Conservation (phyloP, 495 filamentous ascomycete species). For the Daldinia decipiens region DNA sequence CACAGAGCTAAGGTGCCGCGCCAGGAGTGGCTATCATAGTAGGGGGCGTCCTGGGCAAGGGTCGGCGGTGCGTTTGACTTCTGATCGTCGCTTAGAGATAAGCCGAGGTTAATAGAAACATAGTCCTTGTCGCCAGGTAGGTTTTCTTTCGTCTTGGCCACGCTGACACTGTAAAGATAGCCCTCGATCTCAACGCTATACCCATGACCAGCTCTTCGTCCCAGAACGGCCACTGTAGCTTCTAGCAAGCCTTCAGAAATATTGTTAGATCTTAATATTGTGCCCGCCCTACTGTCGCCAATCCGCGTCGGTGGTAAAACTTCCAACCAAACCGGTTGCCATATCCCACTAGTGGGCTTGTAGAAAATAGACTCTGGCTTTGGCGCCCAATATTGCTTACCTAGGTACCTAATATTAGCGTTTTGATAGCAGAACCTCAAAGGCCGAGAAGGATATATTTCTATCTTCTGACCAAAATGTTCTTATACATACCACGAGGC, state of each 20-base stretch:
- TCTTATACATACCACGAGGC: constrained; percentile 46
- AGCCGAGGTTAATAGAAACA: constrained; percentile 56
- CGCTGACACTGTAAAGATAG: constrained; percentile 39
- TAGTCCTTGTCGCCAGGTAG: constrained; percentile 52
- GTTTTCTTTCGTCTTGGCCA: constrained; percentile 50
- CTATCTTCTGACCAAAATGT: background rate
- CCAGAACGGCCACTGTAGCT: constrained; percentile 42
- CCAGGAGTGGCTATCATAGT: constrained; percentile 41
- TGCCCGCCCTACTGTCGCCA: constrained; percentile 47
- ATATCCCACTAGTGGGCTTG: constrained; percentile 69
- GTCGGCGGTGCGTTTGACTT: constrained; percentile 36
- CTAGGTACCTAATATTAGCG: background rate
- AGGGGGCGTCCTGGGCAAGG: constrained; percentile 35
- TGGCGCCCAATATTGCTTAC: constrained; percentile 57
- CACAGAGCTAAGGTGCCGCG: constrained; percentile 55
- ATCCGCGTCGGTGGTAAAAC: constrained; percentile 57
- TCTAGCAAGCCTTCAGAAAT: constrained; percentile 44
- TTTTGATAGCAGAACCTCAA: background rate
- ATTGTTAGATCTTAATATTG: constrained; percentile 46
- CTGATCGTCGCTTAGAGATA: constrained; percentile 55
- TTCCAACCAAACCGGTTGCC: constrained; percentile 72
- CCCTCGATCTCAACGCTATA: constrained; percentile 50
- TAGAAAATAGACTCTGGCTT: constrained; percentile 70
- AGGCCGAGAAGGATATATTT: background rate
- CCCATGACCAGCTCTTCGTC: constrained; percentile 43